A percentile compares a stretch with the other conserved stretches of the same genome.
These are phyloP conservation scores for Boletus rex-veris DNA, from an alignment of 768 basidiomycete species.

Conservation along the genomic window DNA sequence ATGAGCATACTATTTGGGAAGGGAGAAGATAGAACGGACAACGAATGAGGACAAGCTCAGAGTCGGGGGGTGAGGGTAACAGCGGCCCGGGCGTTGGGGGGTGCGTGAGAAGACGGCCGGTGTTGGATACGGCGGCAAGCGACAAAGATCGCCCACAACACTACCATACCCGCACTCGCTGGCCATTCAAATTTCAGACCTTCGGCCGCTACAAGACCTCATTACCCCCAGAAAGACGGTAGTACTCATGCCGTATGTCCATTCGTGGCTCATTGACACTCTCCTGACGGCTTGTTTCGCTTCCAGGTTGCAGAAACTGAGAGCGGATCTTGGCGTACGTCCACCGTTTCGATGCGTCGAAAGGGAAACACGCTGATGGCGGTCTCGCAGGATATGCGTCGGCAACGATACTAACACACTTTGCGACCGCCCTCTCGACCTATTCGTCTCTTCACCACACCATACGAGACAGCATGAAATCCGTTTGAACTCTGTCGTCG, in stretches of 20 bases:
- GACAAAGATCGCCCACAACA: too few species aligned
- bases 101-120: too few species aligned
- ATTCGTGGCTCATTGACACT: background rate
- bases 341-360: background rate
- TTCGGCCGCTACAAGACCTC: too few species aligned
- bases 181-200: too few species aligned
- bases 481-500: slow-evolving; percentile 73
- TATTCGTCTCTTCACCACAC: slow-evolving; percentile 56
- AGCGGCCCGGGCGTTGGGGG: too few species aligned
- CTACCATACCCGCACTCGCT: too few species aligned
- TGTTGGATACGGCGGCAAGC: too few species aligned
- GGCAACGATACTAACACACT: slow-evolving; percentile 61
- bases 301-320: slow-evolving; percentile 60
- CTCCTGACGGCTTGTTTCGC: background rate
- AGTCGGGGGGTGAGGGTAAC: too few species aligned
- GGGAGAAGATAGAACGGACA: too few species aligned
- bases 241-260: slow-evolving; percentile 22
- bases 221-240: too few species aligned
- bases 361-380: background rate
- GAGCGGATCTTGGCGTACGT: slow-evolving; percentile 64
- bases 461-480: slow-evolving; percentile 67
- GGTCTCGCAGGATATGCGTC: slow-evolving; percentile 68
- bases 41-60: too few species aligned
- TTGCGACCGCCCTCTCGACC: slow-evolving; percentile 37
- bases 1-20: too few species aligned